phyloP scores from a whole-genome alignment of 2,329 filamentous ascomycete species.

The Neurospora sp. region DNA sequence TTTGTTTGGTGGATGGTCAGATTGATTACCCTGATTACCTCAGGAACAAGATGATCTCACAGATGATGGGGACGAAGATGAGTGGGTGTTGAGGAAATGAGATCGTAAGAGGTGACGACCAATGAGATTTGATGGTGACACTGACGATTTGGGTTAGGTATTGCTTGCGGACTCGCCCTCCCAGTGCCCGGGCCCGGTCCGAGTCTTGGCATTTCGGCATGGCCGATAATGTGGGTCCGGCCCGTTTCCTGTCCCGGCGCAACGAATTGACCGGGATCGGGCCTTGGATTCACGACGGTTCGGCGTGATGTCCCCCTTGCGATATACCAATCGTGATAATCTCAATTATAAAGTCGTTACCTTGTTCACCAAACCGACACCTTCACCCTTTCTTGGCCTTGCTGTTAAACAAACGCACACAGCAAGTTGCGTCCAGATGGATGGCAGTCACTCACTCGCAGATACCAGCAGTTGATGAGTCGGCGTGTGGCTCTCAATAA shows the following conservation, averaged over 20 bases:
- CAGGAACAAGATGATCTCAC: not conserved
- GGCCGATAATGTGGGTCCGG: too few species aligned
- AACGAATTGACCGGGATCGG: too few species aligned
- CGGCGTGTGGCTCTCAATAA: not conserved
- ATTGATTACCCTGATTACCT: not conserved
- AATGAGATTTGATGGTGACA: not conserved
- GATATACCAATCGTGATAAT: too few species aligned
- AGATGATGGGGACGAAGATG: not conserved
- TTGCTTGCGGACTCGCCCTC: too few species aligned
- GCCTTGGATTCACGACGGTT: too few species aligned
- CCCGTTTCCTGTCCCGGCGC: too few species aligned
- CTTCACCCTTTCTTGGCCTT: not conserved
- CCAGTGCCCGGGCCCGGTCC: too few species aligned
- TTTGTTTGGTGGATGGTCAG: not conserved
- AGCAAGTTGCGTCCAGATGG: not conserved
- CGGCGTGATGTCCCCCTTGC: too few species aligned
- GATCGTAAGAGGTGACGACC: accelerated
- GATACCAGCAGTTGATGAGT: not conserved
- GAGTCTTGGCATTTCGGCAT: too few species aligned
- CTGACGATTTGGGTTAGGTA: not conserved
- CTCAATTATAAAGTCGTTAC: too few species aligned
- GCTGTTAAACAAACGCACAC: not conserved
- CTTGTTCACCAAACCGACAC: too few species aligned
- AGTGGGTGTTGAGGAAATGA: not conserved
- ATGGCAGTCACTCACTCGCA: not conserved